A percentile compares a stretch with the other conserved stretches of the same genome.
phyloP scores from a whole-genome alignment of 805 yeast species.

The Yamadazyma scolyti region DNA sequence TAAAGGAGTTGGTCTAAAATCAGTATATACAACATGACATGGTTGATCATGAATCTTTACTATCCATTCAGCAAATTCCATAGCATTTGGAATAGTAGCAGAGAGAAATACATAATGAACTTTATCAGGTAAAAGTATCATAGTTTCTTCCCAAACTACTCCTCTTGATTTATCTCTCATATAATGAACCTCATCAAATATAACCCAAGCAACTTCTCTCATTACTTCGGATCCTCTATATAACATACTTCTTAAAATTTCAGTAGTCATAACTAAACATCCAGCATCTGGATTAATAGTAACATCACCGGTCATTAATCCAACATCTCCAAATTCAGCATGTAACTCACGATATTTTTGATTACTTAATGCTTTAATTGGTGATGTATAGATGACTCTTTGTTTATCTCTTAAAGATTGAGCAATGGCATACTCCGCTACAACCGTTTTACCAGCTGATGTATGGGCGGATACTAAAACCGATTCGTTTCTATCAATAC shows the following conservation, averaged over 20 bases:
- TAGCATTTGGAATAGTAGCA: conserved; percentile 94
- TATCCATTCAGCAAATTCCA: conserved; percentile 96
- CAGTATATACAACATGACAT: conserved; percentile 97
- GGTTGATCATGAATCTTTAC: conserved; percentile 94
- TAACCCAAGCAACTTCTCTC: conserved; percentile 99
- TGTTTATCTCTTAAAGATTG: conserved; percentile 89
- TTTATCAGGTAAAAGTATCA: conserved; percentile 91
- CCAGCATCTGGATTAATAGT: conserved; percentile 98
- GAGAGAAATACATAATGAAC: conserved; percentile 91
- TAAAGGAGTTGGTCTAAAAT: conserved; percentile 97
- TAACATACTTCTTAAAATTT: conserved; percentile 93
- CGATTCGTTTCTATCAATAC: conserved; percentile 91
- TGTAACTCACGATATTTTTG: conserved; percentile 90
- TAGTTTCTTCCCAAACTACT: conserved; percentile 99
- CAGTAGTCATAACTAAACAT: conserved; percentile 98
- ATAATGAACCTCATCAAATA: conserved; percentile 97
- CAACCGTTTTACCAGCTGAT: conserved; percentile 96
- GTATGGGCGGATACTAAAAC: conserved; percentile 97
- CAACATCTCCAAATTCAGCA: conserved; percentile 95
- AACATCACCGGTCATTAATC: conserved; percentile 98
- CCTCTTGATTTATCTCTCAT: conserved; percentile 98
- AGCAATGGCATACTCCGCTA: conserved; percentile 95
- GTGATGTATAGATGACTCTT: conserved; percentile 92
- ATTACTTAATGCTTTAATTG: conserved; percentile 90
- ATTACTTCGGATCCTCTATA: conserved; percentile 96